Conservation (phyloP, 257 asterid species). For the Capsicum chinense region DNA sequence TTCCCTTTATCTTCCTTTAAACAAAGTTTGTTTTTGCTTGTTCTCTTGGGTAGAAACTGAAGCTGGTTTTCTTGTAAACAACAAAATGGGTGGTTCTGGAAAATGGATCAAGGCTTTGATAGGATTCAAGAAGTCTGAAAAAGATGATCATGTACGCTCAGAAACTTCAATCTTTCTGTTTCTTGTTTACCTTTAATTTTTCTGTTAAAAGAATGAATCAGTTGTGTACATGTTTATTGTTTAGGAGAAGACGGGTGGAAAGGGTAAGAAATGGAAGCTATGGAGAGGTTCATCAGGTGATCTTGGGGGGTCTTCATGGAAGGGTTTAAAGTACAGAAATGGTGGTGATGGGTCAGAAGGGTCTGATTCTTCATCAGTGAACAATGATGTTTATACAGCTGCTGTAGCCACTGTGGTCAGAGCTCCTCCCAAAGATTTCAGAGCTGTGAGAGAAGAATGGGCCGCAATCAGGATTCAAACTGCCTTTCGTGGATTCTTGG, state of each 20-base stretch:
- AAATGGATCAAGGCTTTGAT: slow-evolving; percentile 87
- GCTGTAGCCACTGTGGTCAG: slow-evolving; percentile 90
- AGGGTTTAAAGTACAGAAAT: slow-evolving; percentile 51
- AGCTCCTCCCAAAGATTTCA: slow-evolving; percentile 88
- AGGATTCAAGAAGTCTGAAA: slow-evolving; percentile 77
- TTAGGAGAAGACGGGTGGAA: slow-evolving; percentile 57
- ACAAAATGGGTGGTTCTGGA: slow-evolving; percentile 81
- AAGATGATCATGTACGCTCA: slow-evolving; percentile 72
- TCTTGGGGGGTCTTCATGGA: slow-evolving; percentile 44
- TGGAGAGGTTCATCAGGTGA: slow-evolving; percentile 77
- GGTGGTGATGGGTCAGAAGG: slow-evolving; percentile 48
- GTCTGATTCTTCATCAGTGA: slow-evolving; percentile 60
- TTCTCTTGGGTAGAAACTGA: background rate
- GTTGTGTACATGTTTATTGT: background rate
- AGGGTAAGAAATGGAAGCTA: slow-evolving; percentile 83
- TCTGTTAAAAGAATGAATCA: background rate
- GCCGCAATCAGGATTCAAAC: slow-evolving; percentile 94
- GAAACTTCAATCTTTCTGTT: slow-evolving; percentile 32
- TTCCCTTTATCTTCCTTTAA: background rate
- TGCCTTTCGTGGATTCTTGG: slow-evolving; percentile 91
- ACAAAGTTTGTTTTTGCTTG: background rate
- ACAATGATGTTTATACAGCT: slow-evolving; percentile 68
- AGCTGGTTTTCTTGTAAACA: slow-evolving; percentile 5
- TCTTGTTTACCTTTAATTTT: background rate
- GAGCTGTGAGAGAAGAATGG: slow-evolving; percentile 83